phyloP scores from a whole-genome alignment of 2,329 filamentous ascomycete genomes.

The Botryotinia globosa region DNA sequence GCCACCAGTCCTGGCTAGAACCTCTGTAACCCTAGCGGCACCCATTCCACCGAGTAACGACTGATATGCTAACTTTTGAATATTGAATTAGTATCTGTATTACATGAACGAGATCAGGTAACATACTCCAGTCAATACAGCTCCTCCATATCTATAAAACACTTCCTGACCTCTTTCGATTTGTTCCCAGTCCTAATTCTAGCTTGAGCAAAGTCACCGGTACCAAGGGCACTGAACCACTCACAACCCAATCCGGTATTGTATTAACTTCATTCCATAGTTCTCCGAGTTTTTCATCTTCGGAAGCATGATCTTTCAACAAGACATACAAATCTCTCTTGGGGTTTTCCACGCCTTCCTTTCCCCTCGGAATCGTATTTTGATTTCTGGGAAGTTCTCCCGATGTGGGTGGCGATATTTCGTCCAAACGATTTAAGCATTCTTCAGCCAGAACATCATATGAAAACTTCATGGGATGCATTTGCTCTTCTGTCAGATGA shows the following conservation, averaged over 20 bases:
- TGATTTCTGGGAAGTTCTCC: conserved; percentile 30
- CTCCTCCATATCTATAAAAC: conserved; percentile 72
- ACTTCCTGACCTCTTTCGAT: conserved; percentile 71
- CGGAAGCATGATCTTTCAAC: conserved; percentile 54
- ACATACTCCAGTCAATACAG: conserved; percentile 56
- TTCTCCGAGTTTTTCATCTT: conserved; percentile 52
- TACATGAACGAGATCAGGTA: neutral
- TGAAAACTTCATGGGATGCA: conserved; percentile 58
- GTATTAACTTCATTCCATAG: conserved; percentile 67
- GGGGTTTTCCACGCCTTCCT: conserved; percentile 32
- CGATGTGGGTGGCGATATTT: conserved; percentile 50
- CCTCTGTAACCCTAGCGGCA: conserved; percentile 70
- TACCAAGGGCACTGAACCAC: conserved; percentile 1
- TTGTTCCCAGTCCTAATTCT: conserved; percentile 62
- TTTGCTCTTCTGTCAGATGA: conserved; percentile 59
- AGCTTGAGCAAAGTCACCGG: neutral
- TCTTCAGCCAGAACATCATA: conserved; percentile 69
- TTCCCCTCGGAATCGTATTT: conserved; percentile 41
- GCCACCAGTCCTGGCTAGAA: conserved; percentile 69
- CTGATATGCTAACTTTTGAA: conserved; percentile 48
- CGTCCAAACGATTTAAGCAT: conserved; percentile 61
- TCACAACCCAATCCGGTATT: conserved; percentile 64
- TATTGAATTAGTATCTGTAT: conserved; percentile 9
- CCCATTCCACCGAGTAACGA: conserved; percentile 70
- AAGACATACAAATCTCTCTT: conserved; percentile 61